Conservation (phyloP, 106 monocot genomes). For the Ottelia alismoides region DNA sequence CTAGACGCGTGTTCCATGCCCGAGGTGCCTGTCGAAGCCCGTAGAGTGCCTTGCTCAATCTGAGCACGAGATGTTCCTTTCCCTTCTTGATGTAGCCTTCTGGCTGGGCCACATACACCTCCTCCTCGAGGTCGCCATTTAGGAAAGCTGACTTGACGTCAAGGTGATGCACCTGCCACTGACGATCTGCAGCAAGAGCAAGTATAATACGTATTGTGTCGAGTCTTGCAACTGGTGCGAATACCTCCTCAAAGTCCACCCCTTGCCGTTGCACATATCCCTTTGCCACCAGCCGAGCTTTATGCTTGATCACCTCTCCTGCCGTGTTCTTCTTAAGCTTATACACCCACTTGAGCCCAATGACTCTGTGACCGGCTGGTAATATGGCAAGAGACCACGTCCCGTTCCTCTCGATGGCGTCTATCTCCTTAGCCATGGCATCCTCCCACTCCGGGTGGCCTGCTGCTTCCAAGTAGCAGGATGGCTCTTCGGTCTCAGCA, state of each 20-base stretch:
- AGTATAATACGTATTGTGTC: background rate
- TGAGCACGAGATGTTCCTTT: background rate
- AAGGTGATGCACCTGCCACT: background rate
- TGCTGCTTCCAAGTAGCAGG: too few species aligned
- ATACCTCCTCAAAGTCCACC: slow-evolving; percentile 2
- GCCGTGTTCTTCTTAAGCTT: too few species aligned
- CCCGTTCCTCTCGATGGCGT: too few species aligned
- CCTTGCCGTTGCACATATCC: background rate
- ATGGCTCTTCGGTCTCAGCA: too few species aligned
- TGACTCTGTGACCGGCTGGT: too few species aligned
- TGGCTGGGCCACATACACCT: slow-evolving; percentile 1
- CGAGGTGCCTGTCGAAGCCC: slow-evolving; percentile 4
- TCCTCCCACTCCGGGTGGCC: too few species aligned
- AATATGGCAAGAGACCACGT: too few species aligned
- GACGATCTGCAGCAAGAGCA: background rate
- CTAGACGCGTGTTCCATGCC: background rate
- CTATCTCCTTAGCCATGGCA: too few species aligned
- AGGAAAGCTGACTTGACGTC: too few species aligned
- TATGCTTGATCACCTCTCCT: background rate
- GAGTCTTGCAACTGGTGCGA: background rate
- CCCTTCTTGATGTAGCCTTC: background rate
- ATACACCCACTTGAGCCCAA: too few species aligned
- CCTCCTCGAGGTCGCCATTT: too few species aligned
- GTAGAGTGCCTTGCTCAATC: slow-evolving; percentile 5
- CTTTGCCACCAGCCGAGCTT: slow-evolving; percentile 6